Evolutionary conservation across 345 rosid species (phyloP), one percentile per base, ranked within the genome.

Genomic region (Cardamine chenopodiifolia): DNA sequence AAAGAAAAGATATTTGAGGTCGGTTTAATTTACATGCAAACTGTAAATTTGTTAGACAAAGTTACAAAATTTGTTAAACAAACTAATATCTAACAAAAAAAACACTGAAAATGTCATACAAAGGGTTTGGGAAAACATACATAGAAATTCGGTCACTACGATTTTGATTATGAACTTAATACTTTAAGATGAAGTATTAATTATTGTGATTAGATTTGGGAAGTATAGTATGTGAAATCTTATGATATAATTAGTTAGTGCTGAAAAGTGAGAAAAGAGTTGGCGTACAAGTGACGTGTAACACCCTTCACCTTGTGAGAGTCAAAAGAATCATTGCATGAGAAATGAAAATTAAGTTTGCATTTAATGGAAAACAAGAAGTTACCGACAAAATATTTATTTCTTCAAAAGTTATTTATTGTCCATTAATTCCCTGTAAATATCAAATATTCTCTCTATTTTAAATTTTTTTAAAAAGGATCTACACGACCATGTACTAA

Each of bases 281-380:
- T 66, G 44, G 71, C 71, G 49, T 35, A 52, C 48, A 53, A 22
- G 28, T 54, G 62, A 68, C 63, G 62, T 68, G 72, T 54, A 12
- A 32, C 39, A 55, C 7, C 53, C 17, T 25, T 69, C 44, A 69
- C 22, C 31, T 13, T 56, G 31, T 8, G 55, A 42, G 54, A 40
- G n/a, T 28, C 53, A 29, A 8, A 17, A 17, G 9, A 1, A 28
- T 14, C 20, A 40, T 69, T 56, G 31, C 64, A 39, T 26, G 53
- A 39, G 28, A 68, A 59, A 35, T 59, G 44, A 34, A 58, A 58
- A 66, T 22, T 14, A 63, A 56, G 22, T 37, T 40, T 42, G 22
- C 20, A 28, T 25, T 69, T 12, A 42, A 40, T 18, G 54, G 31
- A 56, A 39, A 17, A 17, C 14, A 69, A 56, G 39, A 50, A 54